Percentiles rank a stretch among this genome's conserved stretches.
These are phyloP conservation scores for Graphiopsis chlorocephala DNA, from an alignment of 2,329 filamentous ascomycete species.

Conservation along the genomic window DNA sequence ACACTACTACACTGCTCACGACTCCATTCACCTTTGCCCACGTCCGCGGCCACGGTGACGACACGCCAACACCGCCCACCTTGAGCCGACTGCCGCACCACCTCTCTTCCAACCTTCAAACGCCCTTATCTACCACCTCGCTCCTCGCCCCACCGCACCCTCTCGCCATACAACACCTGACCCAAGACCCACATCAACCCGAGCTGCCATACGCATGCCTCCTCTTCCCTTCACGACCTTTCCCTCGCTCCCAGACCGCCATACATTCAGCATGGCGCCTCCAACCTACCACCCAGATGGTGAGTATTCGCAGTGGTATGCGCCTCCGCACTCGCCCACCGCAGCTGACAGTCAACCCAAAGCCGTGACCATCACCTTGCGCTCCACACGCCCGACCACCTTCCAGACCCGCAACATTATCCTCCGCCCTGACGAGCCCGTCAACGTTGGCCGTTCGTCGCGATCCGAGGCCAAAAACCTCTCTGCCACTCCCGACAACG, in stretches of 20 bases:
- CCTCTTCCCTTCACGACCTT: background rate
- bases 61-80: background rate
- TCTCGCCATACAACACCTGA: background rate
- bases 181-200: background rate
- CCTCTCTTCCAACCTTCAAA: background rate
- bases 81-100: background rate
- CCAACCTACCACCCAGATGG: background rate
- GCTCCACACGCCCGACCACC: background rate
- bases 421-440: slow-evolving; percentile 19
- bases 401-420: slow-evolving; percentile 17
- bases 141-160: background rate
- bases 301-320: slow-evolving; percentile 10
- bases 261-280: slow-evolving; percentile 1
- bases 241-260: background rate
- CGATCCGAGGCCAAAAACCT: slow-evolving; percentile 37
- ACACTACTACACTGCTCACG: background rate
- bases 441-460: slow-evolving; percentile 45
- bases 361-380: slow-evolving; percentile 10
- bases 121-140: slow-evolving; percentile 1
- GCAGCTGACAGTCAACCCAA: background rate
- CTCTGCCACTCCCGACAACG: slow-evolving; percentile 27
- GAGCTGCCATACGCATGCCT: background rate
- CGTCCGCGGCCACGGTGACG: background rate
- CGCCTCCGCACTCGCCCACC: background rate
- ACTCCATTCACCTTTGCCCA: background rate